Evolutionary conservation across 148 eudicot genomes (phyloP), one percentile per base, ranked within the genome.

Genomic region (Selenicereus undatus): DNA sequence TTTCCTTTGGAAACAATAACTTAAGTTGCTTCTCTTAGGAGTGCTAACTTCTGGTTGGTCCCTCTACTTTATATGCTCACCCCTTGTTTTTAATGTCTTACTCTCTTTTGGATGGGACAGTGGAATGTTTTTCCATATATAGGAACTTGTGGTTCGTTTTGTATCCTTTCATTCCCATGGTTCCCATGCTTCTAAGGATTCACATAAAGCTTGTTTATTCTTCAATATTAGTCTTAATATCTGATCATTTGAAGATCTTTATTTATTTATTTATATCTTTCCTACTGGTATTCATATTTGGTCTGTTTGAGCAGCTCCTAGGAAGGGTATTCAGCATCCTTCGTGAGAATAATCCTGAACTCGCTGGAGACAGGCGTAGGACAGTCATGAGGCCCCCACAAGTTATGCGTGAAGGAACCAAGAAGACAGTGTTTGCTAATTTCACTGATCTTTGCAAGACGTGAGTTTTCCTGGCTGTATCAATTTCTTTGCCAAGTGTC

Each of bases 301-400:
- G 11, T 48, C n/a, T 50, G 16, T 70, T 78, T 78, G 45, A 2
- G 60, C n/a, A 30, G 35, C 39, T 51, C 70, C 26, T 71, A 36
- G 99, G 95, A 77, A 90, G 97, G 66, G 98, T 95, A 32, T 93
- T 95, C 86, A 88, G 89, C 82, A 93, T 95, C 80, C 94, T 95
- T 70, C 98, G 96, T 76, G 97, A 95, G 90, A 90, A 93, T 83
- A 95, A 95, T 85, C 98, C 96, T 36, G 98, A 91, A 88, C 99
- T 95, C 86, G 94, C 99, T 42, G 97, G 99, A 80, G 97, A 93
- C 82, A 87, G 99, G 81, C 89, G 97, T 6, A 88, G 97, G 74
- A 96, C 99, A 51, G 98, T 96, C 75, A 93, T 96, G 99, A 92
- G 99, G 85, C 99, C 99, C 58, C 98, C 99, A 42, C 98, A 93